Evolutionary conservation across 2,329 filamentous ascomycete genomes (phyloP).

Genomic region (Ophiostoma himal-ulmi): DNA sequence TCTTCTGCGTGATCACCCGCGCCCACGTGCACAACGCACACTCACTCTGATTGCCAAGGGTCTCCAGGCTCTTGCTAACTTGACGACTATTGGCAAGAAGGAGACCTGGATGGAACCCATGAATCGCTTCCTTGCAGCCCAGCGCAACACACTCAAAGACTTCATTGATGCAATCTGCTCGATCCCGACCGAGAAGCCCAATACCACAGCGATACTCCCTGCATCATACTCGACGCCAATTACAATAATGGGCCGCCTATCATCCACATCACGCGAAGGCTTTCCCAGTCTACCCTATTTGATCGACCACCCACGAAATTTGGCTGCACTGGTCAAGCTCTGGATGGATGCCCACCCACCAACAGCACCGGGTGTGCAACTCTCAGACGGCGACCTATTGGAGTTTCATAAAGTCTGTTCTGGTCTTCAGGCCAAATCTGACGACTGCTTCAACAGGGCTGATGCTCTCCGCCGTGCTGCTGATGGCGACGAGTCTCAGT

Average conservation of each 20-base stretch:
- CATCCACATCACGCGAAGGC: slow-evolving; percentile 76
- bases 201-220: slow-evolving; percentile 52
- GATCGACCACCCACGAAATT: slow-evolving; percentile 80
- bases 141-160: slow-evolving; percentile 74
- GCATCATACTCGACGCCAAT: slow-evolving; percentile 89
- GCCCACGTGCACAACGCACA: slow-evolving; percentile 74
- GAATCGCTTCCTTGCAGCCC: slow-evolving; percentile 75
- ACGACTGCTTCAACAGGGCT: slow-evolving; percentile 47
- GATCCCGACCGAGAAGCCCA: slow-evolving; percentile 65
- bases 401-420: slow-evolving; percentile 49
- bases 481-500: slow-evolving; percentile 20
- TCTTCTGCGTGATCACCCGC: slow-evolving; percentile 74
- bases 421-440: slow-evolving; percentile 45
- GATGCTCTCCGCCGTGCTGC: slow-evolving; percentile 42
- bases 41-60: slow-evolving; percentile 90
- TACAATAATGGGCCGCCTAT: slow-evolving; percentile 77
- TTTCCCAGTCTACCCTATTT: slow-evolving; percentile 91
- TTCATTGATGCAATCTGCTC: slow-evolving; percentile 84
- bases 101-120: slow-evolving; percentile 99
- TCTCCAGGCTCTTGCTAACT: slow-evolving; percentile 81
- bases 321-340: slow-evolving; percentile 73
- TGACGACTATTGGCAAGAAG: slow-evolving; percentile 87
- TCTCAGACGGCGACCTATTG: slow-evolving; percentile 48
- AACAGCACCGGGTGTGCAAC: slow-evolving; percentile 30
- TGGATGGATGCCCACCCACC: slow-evolving; percentile 58